These are phyloP conservation scores for Penicillium sp. DNA, from an alignment of 2,329 filamentous ascomycete species.

Conservation along the genomic window DNA sequence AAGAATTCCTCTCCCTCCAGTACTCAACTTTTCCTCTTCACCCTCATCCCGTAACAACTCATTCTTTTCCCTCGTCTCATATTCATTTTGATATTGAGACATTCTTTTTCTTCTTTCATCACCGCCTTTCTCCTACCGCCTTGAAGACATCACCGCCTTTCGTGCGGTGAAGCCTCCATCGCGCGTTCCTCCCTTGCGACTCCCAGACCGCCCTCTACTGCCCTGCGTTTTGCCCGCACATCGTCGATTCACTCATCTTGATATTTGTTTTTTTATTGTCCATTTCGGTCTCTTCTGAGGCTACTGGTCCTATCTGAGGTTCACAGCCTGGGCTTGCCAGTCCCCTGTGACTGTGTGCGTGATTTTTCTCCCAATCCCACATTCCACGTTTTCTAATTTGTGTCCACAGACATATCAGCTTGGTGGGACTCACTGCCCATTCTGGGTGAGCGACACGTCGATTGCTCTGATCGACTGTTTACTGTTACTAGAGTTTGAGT, in stretches of 20 bases:
- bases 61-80: neutral
- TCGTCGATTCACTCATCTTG: constrained; percentile 9
- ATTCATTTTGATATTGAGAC: constrained; percentile 3
- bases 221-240: constrained; percentile 36
- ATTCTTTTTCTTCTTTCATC: constrained; percentile 9
- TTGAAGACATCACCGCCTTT: constrained; percentile 36
- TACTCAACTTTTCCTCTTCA: constrained; percentile 2
- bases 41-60: constrained; percentile 16
- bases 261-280: neutral
- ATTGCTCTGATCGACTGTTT: neutral
- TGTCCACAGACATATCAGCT: constrained; percentile 4
- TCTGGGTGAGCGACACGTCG: neutral
- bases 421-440: neutral
- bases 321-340: neutral
- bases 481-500: neutral
- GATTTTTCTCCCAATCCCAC: constrained; percentile 2
- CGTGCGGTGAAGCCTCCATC: constrained; percentile 38
- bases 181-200: constrained; percentile 18
- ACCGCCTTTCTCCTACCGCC: constrained; percentile 24
- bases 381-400: neutral
- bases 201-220: constrained; percentile 37
- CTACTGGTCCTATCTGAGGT: neutral
- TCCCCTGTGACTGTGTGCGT: constrained; percentile 6
- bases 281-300: constrained; percentile 2
- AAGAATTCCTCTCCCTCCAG: constrained; percentile 7